Evolutionary conservation across 768 basidiomycete genomes (phyloP).

Genomic region (Boletus rufocinnamomeus): DNA sequence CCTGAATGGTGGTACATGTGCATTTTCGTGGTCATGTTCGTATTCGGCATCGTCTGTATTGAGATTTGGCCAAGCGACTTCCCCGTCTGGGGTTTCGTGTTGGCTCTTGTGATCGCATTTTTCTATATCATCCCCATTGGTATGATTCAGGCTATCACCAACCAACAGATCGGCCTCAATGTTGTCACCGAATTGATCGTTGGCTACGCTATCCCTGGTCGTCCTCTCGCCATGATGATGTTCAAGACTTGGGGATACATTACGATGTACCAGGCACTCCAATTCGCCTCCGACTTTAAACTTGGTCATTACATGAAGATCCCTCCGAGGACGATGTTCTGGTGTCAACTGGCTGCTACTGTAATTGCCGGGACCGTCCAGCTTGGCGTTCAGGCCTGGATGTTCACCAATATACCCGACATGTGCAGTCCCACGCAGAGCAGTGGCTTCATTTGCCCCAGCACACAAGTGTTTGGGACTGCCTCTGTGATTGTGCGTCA

Average conservation of each 20-base stretch:
- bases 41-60: constrained; percentile 61
- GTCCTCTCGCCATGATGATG: constrained; percentile 78
- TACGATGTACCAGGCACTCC: constrained; percentile 64
- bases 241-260: constrained; percentile 74
- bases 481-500: constrained; percentile 52
- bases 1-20: constrained; percentile 62
- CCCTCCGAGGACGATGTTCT: constrained; percentile 67
- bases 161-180: constrained; percentile 68
- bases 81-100: constrained; percentile 46
- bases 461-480: constrained; percentile 50
- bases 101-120: constrained; percentile 45
- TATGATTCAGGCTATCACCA: constrained; percentile 77
- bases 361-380: constrained; percentile 66
- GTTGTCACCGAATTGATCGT: constrained; percentile 77
- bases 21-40: constrained; percentile 50
- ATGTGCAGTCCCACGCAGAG: constrained; percentile 31
- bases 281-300: constrained; percentile 74
- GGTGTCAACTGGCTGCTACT: constrained; percentile 65
- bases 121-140: constrained; percentile 79
- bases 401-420: constrained; percentile 44
- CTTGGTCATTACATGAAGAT: constrained; percentile 76
- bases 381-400: constrained; percentile 65
- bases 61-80: constrained; percentile 61
- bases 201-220: constrained; percentile 57
- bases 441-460: constrained; percentile 33